Evolutionary conservation across 345 rosid species (phyloP).

Genomic region (Ceriops tagal): DNA sequence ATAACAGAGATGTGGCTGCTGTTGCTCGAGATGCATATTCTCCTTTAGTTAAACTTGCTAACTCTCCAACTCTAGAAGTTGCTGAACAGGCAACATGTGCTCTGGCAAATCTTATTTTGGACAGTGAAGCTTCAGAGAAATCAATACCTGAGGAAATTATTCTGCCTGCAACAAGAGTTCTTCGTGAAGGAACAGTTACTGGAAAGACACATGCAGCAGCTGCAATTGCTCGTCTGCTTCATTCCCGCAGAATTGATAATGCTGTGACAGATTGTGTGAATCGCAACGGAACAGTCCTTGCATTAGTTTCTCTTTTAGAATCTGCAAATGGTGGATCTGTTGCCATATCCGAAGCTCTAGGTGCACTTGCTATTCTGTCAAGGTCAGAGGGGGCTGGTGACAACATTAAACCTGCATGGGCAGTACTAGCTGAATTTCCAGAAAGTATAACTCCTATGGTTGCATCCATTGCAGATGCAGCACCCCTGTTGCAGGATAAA

Average conservation of each 20-base stretch:
- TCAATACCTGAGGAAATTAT: constrained; percentile 74
- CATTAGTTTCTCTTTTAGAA: constrained; percentile 87
- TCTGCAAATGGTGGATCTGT: constrained; percentile 62
- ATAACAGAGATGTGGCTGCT: constrained; percentile 86
- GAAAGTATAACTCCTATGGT: constrained; percentile 79
- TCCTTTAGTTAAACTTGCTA: constrained; percentile 64
- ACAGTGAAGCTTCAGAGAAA: constrained; percentile 70
- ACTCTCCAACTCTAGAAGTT: constrained; percentile 71
- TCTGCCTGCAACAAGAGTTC: constrained; percentile 84
- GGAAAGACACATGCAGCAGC: constrained; percentile 98
- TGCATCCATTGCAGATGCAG: constrained; percentile 61
- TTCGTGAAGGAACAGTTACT: constrained; percentile 83
- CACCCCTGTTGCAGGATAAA: constrained; percentile 83
- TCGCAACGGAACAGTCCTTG: constrained; percentile 88
- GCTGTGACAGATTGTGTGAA: constrained; percentile 81
- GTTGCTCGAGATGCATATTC: constrained; percentile 77
- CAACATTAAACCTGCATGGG: constrained; percentile 83
- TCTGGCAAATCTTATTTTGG: constrained; percentile 92
- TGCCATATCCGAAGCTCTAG: constrained; percentile 78
- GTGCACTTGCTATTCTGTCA: constrained; percentile 90
- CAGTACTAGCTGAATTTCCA: constrained; percentile 80
- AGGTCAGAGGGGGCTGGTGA: constrained; percentile 56
- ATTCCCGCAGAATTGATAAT: constrained; percentile 59
- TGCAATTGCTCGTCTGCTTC: constrained; percentile 84
- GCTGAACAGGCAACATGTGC: constrained; percentile 96